Base-by-base conservation (phyloP, 75 land plant species). In the Sequoiadendron giganteum region DNA sequence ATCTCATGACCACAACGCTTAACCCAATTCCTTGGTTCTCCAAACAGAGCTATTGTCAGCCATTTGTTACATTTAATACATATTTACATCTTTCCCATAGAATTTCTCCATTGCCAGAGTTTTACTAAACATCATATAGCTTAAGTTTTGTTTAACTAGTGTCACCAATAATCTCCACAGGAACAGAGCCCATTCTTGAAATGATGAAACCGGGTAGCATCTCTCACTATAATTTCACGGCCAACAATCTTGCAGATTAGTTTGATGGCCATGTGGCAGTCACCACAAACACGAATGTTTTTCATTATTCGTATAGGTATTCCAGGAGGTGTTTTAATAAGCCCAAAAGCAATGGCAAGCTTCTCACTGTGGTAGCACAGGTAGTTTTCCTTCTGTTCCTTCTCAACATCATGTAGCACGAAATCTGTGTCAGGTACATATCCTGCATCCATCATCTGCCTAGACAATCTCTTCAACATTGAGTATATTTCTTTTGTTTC, bases 341-440 rank as follows among this genome's bases (percentile, higher is more conserved):
- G 90, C 32, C 90, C 90, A 81, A 75, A 89, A 43, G 90, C 90
- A 83, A 89, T 89, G 78, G 90, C 90, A 55, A 89, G 65, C 90
- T 76, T 89, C 58, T 89, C 90, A 39, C 90, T 78, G 52, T 83
- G 90, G 65, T 45, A 58, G 11, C 47, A 42, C 14, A 88, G 82
- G 54, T 18, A 79, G 36, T 75, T 56, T 16, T 52, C 90, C 85
- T 70, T 38, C 36, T 83, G 45, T 82, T 89, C 85, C 42, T 48
- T 36, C 21, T 55, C 88, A 32, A 47, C 88, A 85, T 80, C 83
- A 39, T 80, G 83, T 42, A 61, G 54, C 70, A 58, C 70, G 21
- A 87, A 77, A 32, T 89, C 89, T 52, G 54, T 48, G 32, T 47
- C 16, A 47, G 86, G 89, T 70, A 75, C 61, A 75, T 86, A 87